Evolutionary conservation across 371 early-diverging fungal genomes (phyloP).

Genomic region (Mucor circinelloides): DNA sequence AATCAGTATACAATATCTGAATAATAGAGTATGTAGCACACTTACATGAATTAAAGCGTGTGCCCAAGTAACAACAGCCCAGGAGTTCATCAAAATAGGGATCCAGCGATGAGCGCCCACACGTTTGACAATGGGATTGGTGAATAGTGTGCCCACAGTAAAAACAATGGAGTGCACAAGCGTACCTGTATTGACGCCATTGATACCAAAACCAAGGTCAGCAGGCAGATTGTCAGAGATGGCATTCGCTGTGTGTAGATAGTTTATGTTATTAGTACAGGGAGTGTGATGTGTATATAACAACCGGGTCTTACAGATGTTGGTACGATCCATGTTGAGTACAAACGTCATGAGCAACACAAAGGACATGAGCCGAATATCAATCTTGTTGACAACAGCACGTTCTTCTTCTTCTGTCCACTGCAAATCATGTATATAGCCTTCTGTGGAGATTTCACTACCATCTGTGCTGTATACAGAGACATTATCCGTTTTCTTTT

Average conservation of each 20-base stretch:
- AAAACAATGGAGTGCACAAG: slow-evolving; percentile 42
- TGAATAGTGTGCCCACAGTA: slow-evolving; percentile 44
- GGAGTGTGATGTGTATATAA: too few relatives aligned
- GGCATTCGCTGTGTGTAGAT: slow-evolving; percentile 39
- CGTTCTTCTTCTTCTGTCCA: slow-evolving; percentile 43
- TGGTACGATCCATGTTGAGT: slow-evolving; percentile 7
- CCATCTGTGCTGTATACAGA: slow-evolving; percentile 1
- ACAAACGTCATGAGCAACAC: slow-evolving; percentile 32
- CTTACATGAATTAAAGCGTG: slow-evolving; percentile 36
- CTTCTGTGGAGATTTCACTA: slow-evolving; percentile 3
- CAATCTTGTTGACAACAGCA: slow-evolving; percentile 27
- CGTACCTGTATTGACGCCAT: slow-evolving; percentile 41
- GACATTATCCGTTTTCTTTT: neutral
- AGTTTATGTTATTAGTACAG: neutral
- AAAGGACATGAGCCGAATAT: slow-evolving; percentile 32
- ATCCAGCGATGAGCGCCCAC: slow-evolving; percentile 63
- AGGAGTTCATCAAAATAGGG: slow-evolving; percentile 62
- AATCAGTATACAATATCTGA: neutral
- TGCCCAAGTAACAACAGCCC: slow-evolving; percentile 60
- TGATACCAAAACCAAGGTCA: slow-evolving; percentile 41
- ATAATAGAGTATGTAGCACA: neutral
- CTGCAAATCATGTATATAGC: slow-evolving; percentile 22
- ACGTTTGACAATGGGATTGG: slow-evolving; percentile 54
- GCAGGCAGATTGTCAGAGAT: slow-evolving; percentile 44
- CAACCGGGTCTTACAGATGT: neutral